Evolutionary conservation across 202 grass and related monocot species (phyloP), one percentile per base, ranked within the genome.

Genomic region (Carex sylvatica): DNA sequence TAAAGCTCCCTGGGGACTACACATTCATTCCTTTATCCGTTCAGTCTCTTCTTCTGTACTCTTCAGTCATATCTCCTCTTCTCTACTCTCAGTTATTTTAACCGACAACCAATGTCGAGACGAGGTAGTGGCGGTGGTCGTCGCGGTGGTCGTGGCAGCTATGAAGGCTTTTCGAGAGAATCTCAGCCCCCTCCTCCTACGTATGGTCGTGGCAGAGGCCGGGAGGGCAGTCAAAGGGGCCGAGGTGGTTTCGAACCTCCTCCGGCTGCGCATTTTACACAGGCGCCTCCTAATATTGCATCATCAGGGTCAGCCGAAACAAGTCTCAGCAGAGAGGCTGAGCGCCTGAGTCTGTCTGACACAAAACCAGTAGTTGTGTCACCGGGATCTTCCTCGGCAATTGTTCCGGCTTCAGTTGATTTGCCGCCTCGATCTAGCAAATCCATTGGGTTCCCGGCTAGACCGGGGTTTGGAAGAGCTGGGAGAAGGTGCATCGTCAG

Each of bases 401-500:
- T 47, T 23, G 19, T 14, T 9, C 33, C 61, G 3, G 23, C 67
- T 9, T 2, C 6, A 4, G 58, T 12, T 6, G 65, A 20, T n/a
- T 3, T 18, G 0, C 61, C 75, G 5, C 90, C 87, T 2, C 52
- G 20, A 9, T 90, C 88, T 11, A 92, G 70, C 56, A 91, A 86
- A 78, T 80, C 61, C 2, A 6, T 87, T 0, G 3, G 5, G 14
- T 78, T 15, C 7, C 80, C 87, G 1, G 0, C 28, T 19, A 82
- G 93, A 31, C 93, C 91, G 6, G 87, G 79, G 12, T 82, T 55
- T 38, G 91, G 91, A 11, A 76, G 1, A 35, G 0, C 0, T 0
- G 89, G 94, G 28, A 83, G 0, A n/a, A 77, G 0, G 35, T 38
- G 90, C 5, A 0, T 79, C 0, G 78, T 97, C 0, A 65, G 79